Base-by-base conservation (phyloP, 257 asterid genomes). In the Cynanchum wilfordii region DNA sequence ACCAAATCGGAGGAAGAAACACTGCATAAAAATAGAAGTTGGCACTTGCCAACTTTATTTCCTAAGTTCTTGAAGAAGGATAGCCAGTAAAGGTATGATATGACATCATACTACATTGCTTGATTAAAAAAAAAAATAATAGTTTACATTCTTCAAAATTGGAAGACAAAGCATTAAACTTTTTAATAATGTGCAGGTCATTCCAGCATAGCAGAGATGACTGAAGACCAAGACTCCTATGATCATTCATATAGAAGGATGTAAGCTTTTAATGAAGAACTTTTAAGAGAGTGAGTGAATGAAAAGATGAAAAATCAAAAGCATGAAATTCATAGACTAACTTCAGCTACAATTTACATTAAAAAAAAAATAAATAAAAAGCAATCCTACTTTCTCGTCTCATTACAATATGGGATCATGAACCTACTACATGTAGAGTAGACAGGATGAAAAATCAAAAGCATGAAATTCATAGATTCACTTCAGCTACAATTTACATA, bases 1-100 rank as follows among this genome's bases (percentile, higher is more conserved):
- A 95, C 99, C 79, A 95, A 88, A 79, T 95, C 99, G 33, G 99
- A 95, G 47, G 99, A 95, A 17, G 98, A 95, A 81, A 95, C 86
- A 73, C 99, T 95, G 90, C 80, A 85, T 78, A 73, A 78, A 71
- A 83, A 79, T 63, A 89, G 80, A 84, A 84, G 80, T 85, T 84
- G 84, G 87, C 86, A 85, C 80, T 82, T 78, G 85, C 90, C 87
- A 89, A 88, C 86, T 84, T 85, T 66, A 75, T 42, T 63, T 73
- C 58, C 71, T 76, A 79, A 84, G 88, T 66, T 67, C 78, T 79
- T 68, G 76, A 71, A 75, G 17, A 60, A n/a, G 8, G 22, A 60
- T 49, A 30, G 56, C 12, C 17, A 19, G 10, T 24, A 22, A 5
- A 50, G 20, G 55, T 50, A 50, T 50, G 29, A 25, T 72, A 59